phyloP scores from a whole-genome alignment of 768 basidiomycete genomes.

The Thelephora ganbajun region DNA sequence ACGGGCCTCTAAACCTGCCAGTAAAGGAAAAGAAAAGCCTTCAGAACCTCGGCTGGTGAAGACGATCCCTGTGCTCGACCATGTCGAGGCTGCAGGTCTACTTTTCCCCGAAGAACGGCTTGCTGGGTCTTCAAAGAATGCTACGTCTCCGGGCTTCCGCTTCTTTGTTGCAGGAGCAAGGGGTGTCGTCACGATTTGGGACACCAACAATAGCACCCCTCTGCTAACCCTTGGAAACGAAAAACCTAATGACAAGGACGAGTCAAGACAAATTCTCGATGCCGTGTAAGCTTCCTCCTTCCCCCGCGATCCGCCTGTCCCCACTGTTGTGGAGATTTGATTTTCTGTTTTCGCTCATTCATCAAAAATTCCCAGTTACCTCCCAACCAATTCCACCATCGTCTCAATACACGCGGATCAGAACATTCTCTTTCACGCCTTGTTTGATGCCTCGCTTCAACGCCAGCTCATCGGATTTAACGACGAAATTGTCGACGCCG shows the following conservation, averaged over 20 bases:
- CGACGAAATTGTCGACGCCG: slow-evolving; percentile 90
- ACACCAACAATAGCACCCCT: slow-evolving; percentile 50
- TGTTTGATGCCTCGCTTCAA: slow-evolving; percentile 44
- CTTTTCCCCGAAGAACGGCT: slow-evolving; percentile 37
- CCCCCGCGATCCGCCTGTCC: background rate
- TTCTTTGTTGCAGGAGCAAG: slow-evolving; percentile 91
- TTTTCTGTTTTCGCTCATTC: background rate
- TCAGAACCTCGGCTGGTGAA: slow-evolving; percentile 47
- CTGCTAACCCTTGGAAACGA: slow-evolving; percentile 45
- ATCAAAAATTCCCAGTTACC: slow-evolving; percentile 36
- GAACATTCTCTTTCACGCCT: slow-evolving; percentile 86
- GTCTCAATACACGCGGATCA: slow-evolving; percentile 90
- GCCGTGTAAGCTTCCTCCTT: slow-evolving; percentile 48
- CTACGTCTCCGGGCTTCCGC: slow-evolving; percentile 26
- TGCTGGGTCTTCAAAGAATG: slow-evolving; percentile 18
- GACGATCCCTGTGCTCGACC: slow-evolving; percentile 74
- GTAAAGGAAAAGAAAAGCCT: slow-evolving; percentile 35
- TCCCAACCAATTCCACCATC: slow-evolving; percentile 46
- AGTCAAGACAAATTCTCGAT: slow-evolving; percentile 73
- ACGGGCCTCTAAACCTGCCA: slow-evolving; percentile 15
- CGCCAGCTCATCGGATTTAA: slow-evolving; percentile 94
- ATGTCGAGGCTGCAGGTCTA: slow-evolving; percentile 78
- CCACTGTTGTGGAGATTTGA: background rate
- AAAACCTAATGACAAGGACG: slow-evolving; percentile 46
- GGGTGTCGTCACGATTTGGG: slow-evolving; percentile 78